Conservation (phyloP, 192 early-diverging fungal species). For the Umbelopsis sp. region DNA sequence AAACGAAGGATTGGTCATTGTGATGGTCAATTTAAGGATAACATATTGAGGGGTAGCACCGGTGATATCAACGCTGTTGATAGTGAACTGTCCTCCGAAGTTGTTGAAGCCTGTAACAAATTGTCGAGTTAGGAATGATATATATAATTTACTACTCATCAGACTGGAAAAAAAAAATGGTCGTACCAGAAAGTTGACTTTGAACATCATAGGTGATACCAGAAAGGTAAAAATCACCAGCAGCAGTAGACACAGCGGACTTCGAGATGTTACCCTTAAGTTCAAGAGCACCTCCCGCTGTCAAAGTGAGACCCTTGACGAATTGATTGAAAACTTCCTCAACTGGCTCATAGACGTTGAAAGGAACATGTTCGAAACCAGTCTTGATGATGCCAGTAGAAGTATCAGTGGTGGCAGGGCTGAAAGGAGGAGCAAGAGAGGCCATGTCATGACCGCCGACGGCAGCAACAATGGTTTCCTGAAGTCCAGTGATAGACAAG, state of each 20-base stretch:
- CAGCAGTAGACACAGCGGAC: constrained; percentile 21
- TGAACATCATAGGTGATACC: constrained; percentile 42
- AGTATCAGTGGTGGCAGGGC: constrained; percentile 18
- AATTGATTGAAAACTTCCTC: constrained; percentile 25
- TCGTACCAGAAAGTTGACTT: constrained; percentile 24
- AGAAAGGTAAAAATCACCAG: constrained; percentile 35
- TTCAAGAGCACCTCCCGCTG: not conserved
- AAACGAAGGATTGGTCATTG: constrained; percentile 54
- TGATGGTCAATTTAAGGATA: constrained; percentile 44
- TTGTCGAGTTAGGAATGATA: not conserved
- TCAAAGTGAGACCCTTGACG: constrained; percentile 24
- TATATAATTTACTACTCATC: too few relatives aligned
- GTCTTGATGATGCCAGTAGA: constrained; percentile 13
- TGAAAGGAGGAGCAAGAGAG: constrained; percentile 23
- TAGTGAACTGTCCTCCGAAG: constrained; percentile 28
- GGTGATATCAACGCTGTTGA: constrained; percentile 25
- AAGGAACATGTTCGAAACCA: constrained; percentile 22
- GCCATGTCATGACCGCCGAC: constrained; percentile 23
- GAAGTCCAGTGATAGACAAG: constrained; percentile 37
- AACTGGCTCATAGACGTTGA: constrained; percentile 14
- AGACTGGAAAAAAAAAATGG: not conserved
- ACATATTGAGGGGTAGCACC: constrained; percentile 45
- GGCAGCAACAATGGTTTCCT: constrained; percentile 46
- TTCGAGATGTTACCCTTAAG: constrained; percentile 15
- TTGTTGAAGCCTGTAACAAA: constrained; percentile 27